phyloP scores from a whole-genome alignment of 495 filamentous ascomycete genomes.

The Lasiosphaeris hirsuta region DNA sequence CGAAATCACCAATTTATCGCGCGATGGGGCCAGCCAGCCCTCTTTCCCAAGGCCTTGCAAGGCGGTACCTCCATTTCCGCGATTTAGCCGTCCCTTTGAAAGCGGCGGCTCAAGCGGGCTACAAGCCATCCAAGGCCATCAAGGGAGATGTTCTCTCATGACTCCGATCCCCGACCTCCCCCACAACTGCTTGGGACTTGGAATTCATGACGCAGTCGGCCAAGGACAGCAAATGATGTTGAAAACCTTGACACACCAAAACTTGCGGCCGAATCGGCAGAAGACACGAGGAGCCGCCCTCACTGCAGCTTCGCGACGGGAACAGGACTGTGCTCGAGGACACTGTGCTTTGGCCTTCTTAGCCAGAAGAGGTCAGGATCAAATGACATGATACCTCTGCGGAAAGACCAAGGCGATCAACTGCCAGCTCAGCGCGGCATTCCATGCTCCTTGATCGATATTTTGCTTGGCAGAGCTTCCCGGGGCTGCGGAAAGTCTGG shows the following conservation, averaged over 20 bases:
- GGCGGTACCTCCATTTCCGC: neutral
- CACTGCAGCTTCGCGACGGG: neutral
- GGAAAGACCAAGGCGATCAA: constrained; percentile 11
- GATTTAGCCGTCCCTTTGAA: neutral
- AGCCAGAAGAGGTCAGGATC: constrained; percentile 4
- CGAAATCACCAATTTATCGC: no score
- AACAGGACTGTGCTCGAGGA: neutral
- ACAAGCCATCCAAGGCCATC: neutral
- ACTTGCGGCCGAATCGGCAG: constrained; percentile 11
- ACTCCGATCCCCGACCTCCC: neutral
- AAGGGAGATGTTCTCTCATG: no score
- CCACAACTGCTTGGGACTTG: neutral
- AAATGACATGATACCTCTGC: constrained; percentile 26
- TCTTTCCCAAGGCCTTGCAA: neutral
- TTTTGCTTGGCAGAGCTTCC: constrained; percentile 22
- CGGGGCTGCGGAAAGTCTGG: constrained; percentile 34
- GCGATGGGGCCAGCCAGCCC: neutral
- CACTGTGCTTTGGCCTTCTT: neutral
- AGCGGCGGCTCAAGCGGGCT: neutral
- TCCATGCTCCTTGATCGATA: constrained; percentile 4
- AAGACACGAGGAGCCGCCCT: constrained; percentile 7
- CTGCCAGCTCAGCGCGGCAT: constrained; percentile 13
- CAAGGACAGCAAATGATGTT: neutral
- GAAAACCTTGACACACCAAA: constrained; percentile 10
- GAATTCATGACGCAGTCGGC: constrained; percentile 1